These are phyloP conservation scores for Cicer cuneatum DNA, from an alignment of 306 rosid species.

Conservation along the genomic window DNA sequence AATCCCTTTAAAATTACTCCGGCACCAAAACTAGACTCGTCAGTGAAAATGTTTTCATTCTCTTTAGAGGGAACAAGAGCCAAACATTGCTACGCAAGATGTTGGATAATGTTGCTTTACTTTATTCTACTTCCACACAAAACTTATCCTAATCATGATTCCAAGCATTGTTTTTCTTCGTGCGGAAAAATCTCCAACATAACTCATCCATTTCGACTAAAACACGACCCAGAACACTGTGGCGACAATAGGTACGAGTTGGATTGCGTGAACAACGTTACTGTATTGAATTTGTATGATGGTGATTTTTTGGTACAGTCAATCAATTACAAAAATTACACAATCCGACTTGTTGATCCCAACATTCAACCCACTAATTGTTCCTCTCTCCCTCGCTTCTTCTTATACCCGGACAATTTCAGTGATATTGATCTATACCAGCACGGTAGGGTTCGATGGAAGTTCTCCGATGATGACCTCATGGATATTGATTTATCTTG, in stretches of 20 bases:
- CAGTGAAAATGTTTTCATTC: neutral
- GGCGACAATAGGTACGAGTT: neutral
- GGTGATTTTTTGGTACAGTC: constrained; percentile 33
- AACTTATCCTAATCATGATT: neutral
- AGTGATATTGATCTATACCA: neutral
- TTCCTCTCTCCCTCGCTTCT: constrained; percentile 44
- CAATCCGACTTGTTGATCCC: constrained; percentile 39
- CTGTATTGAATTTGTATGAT: neutral
- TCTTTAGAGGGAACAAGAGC: neutral
- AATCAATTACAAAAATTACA: constrained; percentile 43
- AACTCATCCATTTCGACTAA: constrained; percentile 34
- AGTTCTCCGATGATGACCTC: neutral
- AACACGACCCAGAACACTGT: constrained; percentile 22
- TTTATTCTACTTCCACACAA: neutral
- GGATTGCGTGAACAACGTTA: constrained; percentile 37
- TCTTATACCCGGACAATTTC: neutral
- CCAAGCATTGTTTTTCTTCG: constrained; percentile 21
- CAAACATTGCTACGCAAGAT: neutral
- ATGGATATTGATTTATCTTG: neutral
- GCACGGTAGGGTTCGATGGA: neutral
- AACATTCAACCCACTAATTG: neutral
- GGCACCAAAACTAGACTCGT: neutral
- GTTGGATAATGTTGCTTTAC: neutral
- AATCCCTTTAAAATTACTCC: neutral
- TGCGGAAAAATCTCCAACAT: constrained; percentile 47